Evolutionary conservation across 1,139 yeast genomes (phyloP), one percentile per base, ranked within the genome.

Genomic region (Geotrichum restrictum): DNA sequence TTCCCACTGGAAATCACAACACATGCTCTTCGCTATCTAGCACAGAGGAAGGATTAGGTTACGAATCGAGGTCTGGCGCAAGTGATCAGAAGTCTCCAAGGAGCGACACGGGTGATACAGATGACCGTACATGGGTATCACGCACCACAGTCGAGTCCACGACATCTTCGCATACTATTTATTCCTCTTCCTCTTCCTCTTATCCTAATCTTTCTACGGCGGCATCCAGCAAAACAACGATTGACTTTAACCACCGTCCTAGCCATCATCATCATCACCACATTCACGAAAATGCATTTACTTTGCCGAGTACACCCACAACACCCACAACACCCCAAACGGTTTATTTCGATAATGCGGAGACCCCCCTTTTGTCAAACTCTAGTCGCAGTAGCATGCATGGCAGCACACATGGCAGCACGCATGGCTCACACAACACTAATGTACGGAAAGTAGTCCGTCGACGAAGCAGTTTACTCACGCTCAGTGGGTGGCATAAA

Each of bases 401-500:
- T 24, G 29, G 8, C 29, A 24, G 29, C 29, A 24, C 29, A 5
- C 29, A 24, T n/a, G n/a, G n/a, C 29, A 24, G 29, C 29, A 8
- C 29, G 29, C 29, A 5, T 24, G 29, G 8, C 29, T 5, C 8
- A 8, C 29, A 24, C 8, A 24, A 24, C 29, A 24, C 29, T 8
- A 34, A 34, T 13, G 16, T 4, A 16, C 18, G 14, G 3, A 11
- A n/a, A n/a, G 37, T 11, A 39, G 45, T 41, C 21, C 34, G 36
- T 8, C 45, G 45, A 13, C 45, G 45, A 32, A 41, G 45, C 36
- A 41, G 45, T n/a, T 41, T 41, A n/a, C 10, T 41, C 34, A 29
- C 34, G 14, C 27, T 41, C 8, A 16, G 34, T 5, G 45, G 45
- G 21, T 29, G 34, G 45, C 45, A 41, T 7, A 41, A 41, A 19